Evolutionary conservation across 164 flowering plant genomes (phyloP), one percentile per base, ranked within the genome.

Genomic region (Liquidambar formosana): DNA sequence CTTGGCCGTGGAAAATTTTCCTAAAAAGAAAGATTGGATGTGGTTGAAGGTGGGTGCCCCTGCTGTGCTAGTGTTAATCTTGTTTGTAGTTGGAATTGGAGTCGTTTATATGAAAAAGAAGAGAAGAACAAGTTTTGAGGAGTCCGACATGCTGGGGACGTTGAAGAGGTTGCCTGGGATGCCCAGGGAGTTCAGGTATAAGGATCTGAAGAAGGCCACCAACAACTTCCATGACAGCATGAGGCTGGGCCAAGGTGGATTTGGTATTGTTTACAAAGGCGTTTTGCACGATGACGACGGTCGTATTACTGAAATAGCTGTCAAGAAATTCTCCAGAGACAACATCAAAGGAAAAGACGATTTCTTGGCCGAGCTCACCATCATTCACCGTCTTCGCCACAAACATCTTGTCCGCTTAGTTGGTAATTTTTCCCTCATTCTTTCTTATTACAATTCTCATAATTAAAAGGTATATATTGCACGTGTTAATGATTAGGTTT

Each of bases 231-330:
- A 81, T 58, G 87, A 81, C 57, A 83, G 73, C 61, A 45, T 44
- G 71, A 80, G 73, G 75, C 77, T 92, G 18, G 97, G 97, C 9
- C 81, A 85, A 70, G 97, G 97, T 12, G 94, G 97, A 21, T 91
- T 77, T 64, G 94, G 97, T 12, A 76, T 81, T 0, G 94, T 91
- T 18, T 91, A 83, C 73, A 89, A 68, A 64, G 94, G 94, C 5
- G 45, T 72, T 12, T 38, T 91, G 66, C 69, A 72, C 0, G 33
- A 57, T 18, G 84, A 79, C 11, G 63, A 70, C 8, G 19, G 14
- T 59, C 14, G 11, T 2, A 21, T 12, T 38, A 12, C 21, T 15
- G 83, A 82, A 57, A 77, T 91, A 0, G 94, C 97, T 1, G 94
- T 89, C 19, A 91, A 91, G 84, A 81, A 77, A 69, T 85, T 91